phyloP scores from a whole-genome alignment of 129 eudicot species.

The Flaveria sonorensis region DNA sequence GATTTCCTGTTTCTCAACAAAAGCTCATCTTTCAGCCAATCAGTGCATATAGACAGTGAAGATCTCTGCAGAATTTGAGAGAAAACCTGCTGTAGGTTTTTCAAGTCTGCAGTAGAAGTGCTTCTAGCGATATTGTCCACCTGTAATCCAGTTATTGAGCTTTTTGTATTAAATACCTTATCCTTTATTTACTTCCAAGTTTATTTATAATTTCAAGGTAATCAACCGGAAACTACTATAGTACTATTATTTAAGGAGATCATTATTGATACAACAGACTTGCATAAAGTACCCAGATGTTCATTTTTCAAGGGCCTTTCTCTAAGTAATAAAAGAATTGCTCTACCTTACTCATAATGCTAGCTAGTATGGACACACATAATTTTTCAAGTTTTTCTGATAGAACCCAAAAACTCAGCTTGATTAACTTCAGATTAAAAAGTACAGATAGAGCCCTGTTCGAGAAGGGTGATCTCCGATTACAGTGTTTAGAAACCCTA shows the following conservation, averaged over 20 bases:
- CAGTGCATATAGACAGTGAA: conserved; percentile 57
- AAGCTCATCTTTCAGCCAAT: conserved; percentile 85
- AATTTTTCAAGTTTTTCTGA: neutral
- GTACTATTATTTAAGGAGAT: neutral
- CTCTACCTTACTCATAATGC: neutral
- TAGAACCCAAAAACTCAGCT: too few relatives aligned
- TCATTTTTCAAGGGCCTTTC: neutral
- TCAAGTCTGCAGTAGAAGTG: conserved; percentile 41
- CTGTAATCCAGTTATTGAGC: conserved; percentile 44
- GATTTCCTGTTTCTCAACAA: conserved; percentile 41
- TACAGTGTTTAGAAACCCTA: too few relatives aligned
- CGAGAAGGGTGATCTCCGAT: too few relatives aligned
- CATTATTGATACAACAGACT: neutral
- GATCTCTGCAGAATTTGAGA: conserved; percentile 55
- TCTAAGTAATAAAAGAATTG: conserved; percentile 1
- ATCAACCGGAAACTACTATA: neutral
- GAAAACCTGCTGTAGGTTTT: conserved; percentile 48
- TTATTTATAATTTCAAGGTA: conserved; percentile 2
- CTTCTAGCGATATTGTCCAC: conserved; percentile 50
- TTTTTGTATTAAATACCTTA: conserved; percentile 2
- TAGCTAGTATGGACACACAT: conserved; percentile 4
- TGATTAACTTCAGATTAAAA: too few relatives aligned
- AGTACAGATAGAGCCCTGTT: too few relatives aligned
- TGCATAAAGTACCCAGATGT: neutral
- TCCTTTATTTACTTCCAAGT: neutral